Conservation (phyloP, 768 basidiomycete species). For the Clavulina sp. region DNA sequence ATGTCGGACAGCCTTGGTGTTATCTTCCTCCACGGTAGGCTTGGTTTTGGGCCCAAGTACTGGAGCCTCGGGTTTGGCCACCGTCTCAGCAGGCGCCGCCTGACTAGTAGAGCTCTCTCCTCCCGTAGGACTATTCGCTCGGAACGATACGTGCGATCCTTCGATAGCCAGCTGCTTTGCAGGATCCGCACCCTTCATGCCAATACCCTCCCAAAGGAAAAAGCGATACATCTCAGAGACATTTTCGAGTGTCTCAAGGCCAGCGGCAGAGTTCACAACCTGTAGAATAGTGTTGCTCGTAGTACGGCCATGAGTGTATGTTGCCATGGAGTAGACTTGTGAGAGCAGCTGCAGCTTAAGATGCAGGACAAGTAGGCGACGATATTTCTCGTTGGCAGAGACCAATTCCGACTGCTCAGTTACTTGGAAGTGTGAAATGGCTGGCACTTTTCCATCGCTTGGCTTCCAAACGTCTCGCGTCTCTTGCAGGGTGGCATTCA, state of each 20-base stretch:
- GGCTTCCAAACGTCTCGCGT: conserved; percentile 56
- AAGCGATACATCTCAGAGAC: conserved; percentile 69
- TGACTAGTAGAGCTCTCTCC: too few species aligned
- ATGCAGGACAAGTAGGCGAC: conserved; percentile 54
- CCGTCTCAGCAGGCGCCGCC: too few species aligned
- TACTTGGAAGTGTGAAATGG: too few species aligned
- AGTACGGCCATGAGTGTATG: conserved; percentile 64
- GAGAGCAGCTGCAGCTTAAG: conserved; percentile 68
- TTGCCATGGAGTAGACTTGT: conserved; percentile 71
- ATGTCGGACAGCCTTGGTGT: not conserved
- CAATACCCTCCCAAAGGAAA: conserved; percentile 74
- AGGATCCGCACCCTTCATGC: conserved; percentile 43
- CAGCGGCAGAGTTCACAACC: conserved; percentile 46
- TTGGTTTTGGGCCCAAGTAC: too few species aligned
- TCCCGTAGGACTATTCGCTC: too few species aligned
- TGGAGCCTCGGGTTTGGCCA: too few species aligned
- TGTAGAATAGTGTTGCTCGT: conserved; percentile 60
- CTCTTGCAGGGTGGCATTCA: conserved; percentile 48
- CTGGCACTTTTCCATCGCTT: conserved; percentile 28
- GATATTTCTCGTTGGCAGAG: conserved; percentile 53
- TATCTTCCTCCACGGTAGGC: conserved; percentile 1
- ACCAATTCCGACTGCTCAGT: too few species aligned
- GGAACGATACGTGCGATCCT: not conserved
- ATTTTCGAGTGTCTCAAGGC: conserved; percentile 45
- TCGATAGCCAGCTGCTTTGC: conserved; percentile 25